Conservation (phyloP, 2,329 filamentous ascomycete species). For the Pyrenochaeta sp. region DNA sequence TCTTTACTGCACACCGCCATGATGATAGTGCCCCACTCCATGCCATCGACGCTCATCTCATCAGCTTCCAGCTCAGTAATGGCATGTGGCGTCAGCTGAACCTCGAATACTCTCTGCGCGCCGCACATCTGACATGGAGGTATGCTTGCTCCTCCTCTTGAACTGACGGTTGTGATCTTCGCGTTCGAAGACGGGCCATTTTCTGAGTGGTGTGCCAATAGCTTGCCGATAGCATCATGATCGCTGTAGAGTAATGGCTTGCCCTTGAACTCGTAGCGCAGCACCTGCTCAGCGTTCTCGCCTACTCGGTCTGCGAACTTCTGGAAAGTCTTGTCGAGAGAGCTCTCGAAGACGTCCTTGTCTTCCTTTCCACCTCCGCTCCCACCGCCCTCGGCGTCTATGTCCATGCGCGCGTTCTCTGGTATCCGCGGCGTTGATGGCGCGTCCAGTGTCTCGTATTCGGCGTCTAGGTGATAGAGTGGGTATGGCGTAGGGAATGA, state of each 20-base stretch:
- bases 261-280: conserved; percentile 60
- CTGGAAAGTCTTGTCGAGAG: conserved; percentile 60
- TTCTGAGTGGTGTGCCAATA: conserved; percentile 57
- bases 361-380: conserved; percentile 52
- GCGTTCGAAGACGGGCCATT: conserved; percentile 33
- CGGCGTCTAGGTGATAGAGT: conserved; percentile 81
- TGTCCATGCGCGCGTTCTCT: conserved; percentile 55
- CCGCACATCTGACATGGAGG: conserved; percentile 82
- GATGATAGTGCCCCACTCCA: conserved; percentile 98
- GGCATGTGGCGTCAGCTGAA: conserved; percentile 89
- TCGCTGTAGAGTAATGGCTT: conserved; percentile 78
- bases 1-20: conserved; percentile 84
- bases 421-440: conserved; percentile 61
- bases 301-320: conserved; percentile 60
- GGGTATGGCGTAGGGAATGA: conserved; percentile 77
- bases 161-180: conserved; percentile 39
- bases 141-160: conserved; percentile 57
- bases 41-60: conserved; percentile 75
- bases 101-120: conserved; percentile 80
- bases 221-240: conserved; percentile 74
- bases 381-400: conserved; percentile 42
- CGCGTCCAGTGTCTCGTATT: conserved; percentile 83
- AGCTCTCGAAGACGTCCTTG: conserved; percentile 58
- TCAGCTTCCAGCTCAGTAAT: conserved; percentile 86
- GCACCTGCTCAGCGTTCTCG: conserved; percentile 60